These are phyloP conservation scores for Lagenidium sp. DNA, from an alignment of 352 stramenopile species.

Conservation along the genomic window DNA sequence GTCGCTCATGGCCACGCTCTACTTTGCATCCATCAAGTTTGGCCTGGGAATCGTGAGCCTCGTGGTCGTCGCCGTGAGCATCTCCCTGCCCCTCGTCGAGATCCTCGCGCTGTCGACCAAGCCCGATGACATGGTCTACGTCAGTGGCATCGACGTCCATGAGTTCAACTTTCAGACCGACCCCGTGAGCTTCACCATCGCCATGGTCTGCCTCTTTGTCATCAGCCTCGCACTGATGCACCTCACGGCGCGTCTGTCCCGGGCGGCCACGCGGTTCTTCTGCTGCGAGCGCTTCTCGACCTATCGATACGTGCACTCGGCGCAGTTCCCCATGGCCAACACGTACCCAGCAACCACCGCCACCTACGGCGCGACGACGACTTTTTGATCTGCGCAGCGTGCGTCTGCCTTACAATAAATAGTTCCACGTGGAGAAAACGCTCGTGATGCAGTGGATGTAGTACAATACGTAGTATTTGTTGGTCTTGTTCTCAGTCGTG, in stretches of 20 bases:
- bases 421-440: too few relatives aligned
- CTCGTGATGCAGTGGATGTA: too few relatives aligned
- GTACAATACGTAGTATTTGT: too few relatives aligned
- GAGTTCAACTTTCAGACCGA: conserved; percentile 23
- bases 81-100: conserved; percentile 17
- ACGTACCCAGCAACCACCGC: conserved; percentile 13
- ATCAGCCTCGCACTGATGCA: conserved; percentile 46
- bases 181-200: conserved; percentile 28
- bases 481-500: too few relatives aligned
- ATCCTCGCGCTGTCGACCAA: conserved; percentile 12
- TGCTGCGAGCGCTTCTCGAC: conserved; percentile 54
- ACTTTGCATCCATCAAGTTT: conserved; percentile 64
- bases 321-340: conserved; percentile 10
- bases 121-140: conserved; percentile 8
- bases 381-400: too few relatives aligned
- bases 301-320: conserved; percentile 33
- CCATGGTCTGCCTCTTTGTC: conserved; percentile 31
- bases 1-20: conserved; percentile 44
- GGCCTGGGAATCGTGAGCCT: conserved; percentile 34
- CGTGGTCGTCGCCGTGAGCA: conserved; percentile 21
- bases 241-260: conserved; percentile 27
- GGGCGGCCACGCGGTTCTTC: conserved; percentile 53
- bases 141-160: conserved; percentile 15
- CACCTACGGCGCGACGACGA: conserved; percentile 13
- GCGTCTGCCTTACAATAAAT: too few relatives aligned